phyloP scores from a whole-genome alignment of 2,329 filamentous ascomycete species.

The Chrysosporium keratinophilum region DNA sequence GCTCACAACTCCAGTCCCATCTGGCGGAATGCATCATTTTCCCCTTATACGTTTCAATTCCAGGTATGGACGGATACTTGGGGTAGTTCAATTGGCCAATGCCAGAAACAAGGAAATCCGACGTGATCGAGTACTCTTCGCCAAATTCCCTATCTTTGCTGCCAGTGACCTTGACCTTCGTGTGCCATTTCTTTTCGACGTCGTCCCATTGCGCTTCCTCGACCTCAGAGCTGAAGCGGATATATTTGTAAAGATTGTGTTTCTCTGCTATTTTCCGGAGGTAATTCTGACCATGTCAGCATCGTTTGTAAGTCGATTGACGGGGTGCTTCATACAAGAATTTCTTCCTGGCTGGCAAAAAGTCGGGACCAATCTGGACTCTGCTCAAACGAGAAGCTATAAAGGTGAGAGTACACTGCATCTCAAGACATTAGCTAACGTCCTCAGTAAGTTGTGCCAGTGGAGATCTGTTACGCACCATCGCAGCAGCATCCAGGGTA shows the following conservation, averaged over 20 bases:
- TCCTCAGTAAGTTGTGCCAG: background rate
- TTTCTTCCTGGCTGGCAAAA: constrained; percentile 52
- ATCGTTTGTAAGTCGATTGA: background rate
- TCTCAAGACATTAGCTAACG: constrained; percentile 20
- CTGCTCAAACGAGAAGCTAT: constrained; percentile 52
- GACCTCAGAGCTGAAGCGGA: constrained; percentile 48
- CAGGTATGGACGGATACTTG: constrained; percentile 40
- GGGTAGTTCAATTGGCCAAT: constrained; percentile 52
- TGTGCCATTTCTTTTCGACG: constrained; percentile 41
- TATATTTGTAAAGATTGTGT: constrained; percentile 46
- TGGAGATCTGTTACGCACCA: constrained; percentile 22
- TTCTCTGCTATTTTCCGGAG: constrained; percentile 45
- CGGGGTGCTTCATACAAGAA: constrained; percentile 32
- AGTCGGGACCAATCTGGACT: constrained; percentile 49
- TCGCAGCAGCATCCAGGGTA: constrained; percentile 50
- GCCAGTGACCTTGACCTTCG: constrained; percentile 40
- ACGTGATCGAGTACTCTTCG: constrained; percentile 43
- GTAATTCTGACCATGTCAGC: constrained; percentile 33
- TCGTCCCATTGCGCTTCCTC: constrained; percentile 48
- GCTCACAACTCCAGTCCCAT: constrained; percentile 51
- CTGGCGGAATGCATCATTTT: constrained; percentile 48
- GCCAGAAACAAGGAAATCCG: constrained; percentile 48
- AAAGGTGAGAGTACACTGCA: constrained; percentile 45
- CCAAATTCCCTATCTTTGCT: constrained; percentile 48
- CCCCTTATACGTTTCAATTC: constrained; percentile 40